Evolutionary conservation across 495 filamentous ascomycete species (phyloP).

Genomic region (Hypoxylon lenormandii): DNA sequence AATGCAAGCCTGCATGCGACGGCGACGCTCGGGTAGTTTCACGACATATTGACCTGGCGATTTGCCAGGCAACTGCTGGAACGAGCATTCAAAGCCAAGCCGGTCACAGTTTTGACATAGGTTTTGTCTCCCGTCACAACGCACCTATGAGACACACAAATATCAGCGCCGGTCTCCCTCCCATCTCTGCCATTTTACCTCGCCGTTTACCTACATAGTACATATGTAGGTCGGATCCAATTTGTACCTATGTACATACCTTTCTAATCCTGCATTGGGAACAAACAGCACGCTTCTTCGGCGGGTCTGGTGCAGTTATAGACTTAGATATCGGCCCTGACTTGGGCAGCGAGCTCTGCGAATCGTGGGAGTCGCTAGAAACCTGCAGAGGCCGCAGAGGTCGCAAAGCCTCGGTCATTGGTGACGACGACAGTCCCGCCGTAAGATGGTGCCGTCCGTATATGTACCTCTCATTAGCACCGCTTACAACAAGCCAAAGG

Average conservation of each 20-base stretch:
- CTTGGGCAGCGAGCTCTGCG: conserved; percentile 12
- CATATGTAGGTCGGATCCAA: conserved; percentile 14
- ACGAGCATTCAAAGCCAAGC: conserved; percentile 48
- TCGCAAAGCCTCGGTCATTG: conserved; percentile 45
- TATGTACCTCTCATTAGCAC: conserved; percentile 25
- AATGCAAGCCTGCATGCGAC: conserved; percentile 47
- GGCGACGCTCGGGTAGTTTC: conserved; percentile 43
- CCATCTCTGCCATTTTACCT: background rate
- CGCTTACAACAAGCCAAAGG: background rate
- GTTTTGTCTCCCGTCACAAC: conserved; percentile 44
- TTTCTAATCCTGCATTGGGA: conserved; percentile 47
- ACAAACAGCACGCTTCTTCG: conserved; percentile 44
- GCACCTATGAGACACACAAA: conserved; percentile 25
- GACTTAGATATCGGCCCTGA: conserved; percentile 17
- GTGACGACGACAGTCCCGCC: conserved; percentile 16
- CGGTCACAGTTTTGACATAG: conserved; percentile 48
- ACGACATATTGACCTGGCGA: conserved; percentile 37
- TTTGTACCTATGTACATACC: conserved; percentile 30
- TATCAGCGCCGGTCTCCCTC: background rate
- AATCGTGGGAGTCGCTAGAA: conserved; percentile 20
- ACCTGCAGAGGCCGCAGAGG: conserved; percentile 45
- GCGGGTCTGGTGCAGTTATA: conserved; percentile 17
- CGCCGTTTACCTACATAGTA: background rate
- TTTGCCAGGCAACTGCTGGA: conserved; percentile 40
- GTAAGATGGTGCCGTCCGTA: background rate